Percentiles rank a stretch among this genome's conserved stretches.
phyloP scores from a whole-genome alignment of 345 rosid genomes.

The Barbarea vulgaris region DNA sequence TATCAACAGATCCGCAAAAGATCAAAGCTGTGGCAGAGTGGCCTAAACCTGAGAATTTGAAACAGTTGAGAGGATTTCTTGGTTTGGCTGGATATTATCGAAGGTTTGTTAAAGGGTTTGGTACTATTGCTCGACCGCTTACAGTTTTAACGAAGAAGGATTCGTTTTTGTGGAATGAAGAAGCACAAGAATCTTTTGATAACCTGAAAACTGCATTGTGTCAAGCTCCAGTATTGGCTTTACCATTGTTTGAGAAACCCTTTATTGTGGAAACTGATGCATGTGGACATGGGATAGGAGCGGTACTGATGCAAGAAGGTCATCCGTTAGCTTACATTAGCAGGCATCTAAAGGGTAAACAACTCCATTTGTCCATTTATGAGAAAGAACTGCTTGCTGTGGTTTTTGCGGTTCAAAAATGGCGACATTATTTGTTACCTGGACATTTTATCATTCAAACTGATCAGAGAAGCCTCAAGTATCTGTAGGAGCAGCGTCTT shows the following conservation, averaged over 20 bases:
- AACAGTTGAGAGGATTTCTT: neutral
- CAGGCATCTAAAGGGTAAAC: neutral
- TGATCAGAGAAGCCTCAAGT: neutral
- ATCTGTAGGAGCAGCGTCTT: neutral
- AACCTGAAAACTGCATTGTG: too few relatives aligned
- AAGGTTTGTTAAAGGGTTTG: neutral
- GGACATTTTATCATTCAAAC: neutral
- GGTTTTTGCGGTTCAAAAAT: neutral
- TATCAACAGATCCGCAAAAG: too few relatives aligned
- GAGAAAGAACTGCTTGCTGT: neutral
- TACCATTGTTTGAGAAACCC: too few relatives aligned
- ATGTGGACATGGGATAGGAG: too few relatives aligned
- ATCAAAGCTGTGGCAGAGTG: neutral
- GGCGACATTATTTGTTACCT: neutral
- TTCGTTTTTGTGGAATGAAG: neutral
- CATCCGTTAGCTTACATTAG: neutral
- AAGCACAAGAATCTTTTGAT: neutral
- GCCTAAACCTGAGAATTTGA: neutral
- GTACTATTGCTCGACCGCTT: neutral
- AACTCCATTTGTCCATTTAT: neutral
- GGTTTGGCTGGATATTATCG: neutral
- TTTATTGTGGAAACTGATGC: too few relatives aligned
- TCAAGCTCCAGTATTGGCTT: too few relatives aligned
- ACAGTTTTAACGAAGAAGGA: neutral
- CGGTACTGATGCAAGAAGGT: neutral